These are phyloP conservation scores for Aspergillus fructus DNA, from an alignment of 2,329 filamentous ascomycete species.

Conservation along the genomic window DNA sequence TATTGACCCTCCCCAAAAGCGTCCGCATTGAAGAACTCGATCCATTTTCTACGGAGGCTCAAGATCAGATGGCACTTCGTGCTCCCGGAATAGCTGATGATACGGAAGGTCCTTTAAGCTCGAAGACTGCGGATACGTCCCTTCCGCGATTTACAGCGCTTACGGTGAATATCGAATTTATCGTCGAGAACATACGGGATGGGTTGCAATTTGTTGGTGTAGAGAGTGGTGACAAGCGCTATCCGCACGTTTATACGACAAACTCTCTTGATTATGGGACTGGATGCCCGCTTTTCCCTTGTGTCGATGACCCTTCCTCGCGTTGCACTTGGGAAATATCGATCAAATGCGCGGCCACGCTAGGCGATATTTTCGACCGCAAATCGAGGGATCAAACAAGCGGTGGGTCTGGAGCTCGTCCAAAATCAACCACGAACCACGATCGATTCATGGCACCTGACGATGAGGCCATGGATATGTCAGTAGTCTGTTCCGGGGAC, in stretches of 20 bases:
- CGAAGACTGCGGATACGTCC: slow-evolving; percentile 38
- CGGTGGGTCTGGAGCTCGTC: slow-evolving; percentile 17
- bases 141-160: slow-evolving; percentile 58
- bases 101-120: slow-evolving; percentile 35
- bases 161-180: slow-evolving; percentile 72
- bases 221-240: slow-evolving; percentile 74
- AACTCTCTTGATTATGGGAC: slow-evolving; percentile 76
- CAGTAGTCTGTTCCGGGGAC: slow-evolving; percentile 86
- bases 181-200: slow-evolving; percentile 72
- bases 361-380: slow-evolving; percentile 68
- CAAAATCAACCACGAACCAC: slow-evolving; percentile 28
- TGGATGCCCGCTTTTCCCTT: slow-evolving; percentile 86
- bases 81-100: slow-evolving; percentile 37
- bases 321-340: slow-evolving; percentile 85
- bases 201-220: slow-evolving; percentile 90
- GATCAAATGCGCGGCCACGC: slow-evolving; percentile 78
- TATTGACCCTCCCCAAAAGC: slow-evolving; percentile 59
- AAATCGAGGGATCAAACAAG: slow-evolving; percentile 26
- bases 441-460: slow-evolving; percentile 61
- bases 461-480: slow-evolving; percentile 84
- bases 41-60: slow-evolving; percentile 50
- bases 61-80: slow-evolving; percentile 45
- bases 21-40: slow-evolving; percentile 63
- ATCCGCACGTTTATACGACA: slow-evolving; percentile 87
- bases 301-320: slow-evolving; percentile 79